A percentile compares a stretch with the other conserved stretches of the same genome.
Evolutionary conservation across 2,329 filamentous ascomycete genomes (phyloP).

Genomic region (Colletotrichum horii): DNA sequence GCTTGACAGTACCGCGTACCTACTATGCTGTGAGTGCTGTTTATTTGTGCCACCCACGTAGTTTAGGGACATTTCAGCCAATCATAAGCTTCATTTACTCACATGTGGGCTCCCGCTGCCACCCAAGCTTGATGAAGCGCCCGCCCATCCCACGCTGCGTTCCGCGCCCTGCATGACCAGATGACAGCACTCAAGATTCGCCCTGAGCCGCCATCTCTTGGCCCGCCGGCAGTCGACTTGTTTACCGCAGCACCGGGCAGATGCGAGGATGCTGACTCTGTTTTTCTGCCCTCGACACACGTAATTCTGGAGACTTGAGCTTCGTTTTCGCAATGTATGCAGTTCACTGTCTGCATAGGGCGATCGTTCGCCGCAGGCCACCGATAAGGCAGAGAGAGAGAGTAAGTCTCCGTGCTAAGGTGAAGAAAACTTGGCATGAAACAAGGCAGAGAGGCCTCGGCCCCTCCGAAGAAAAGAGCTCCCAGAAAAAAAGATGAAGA

Average conservation of each 20-base stretch:
- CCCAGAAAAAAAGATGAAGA: not conserved
- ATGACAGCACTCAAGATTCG: not conserved
- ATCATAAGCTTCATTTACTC: not conserved
- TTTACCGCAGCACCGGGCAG: not conserved
- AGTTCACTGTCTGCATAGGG: not conserved
- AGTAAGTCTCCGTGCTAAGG: not conserved
- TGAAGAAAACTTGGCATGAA: not conserved
- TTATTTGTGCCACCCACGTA: slow-evolving; percentile 2
- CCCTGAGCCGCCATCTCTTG: slow-evolving; percentile 3
- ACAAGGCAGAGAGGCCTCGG: slow-evolving; percentile 2
- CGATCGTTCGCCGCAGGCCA: not conserved
- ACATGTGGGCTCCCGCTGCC: not conserved
- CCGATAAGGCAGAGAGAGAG: not conserved
- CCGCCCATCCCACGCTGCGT: not conserved
- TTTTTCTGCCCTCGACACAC: not conserved
- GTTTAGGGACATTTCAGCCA: not conserved
- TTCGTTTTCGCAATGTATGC: not conserved
- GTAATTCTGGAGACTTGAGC: not conserved
- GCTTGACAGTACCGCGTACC: too few species aligned
- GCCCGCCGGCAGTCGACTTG: not conserved
- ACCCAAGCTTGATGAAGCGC: not conserved
- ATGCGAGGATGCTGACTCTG: not conserved
- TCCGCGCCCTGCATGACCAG: not conserved
- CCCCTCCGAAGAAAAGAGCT: not conserved
- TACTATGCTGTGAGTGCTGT: not conserved